Evolutionary conservation across 192 early-diverging fungal genomes (phyloP).

Genomic region (Coemansia sp.): DNA sequence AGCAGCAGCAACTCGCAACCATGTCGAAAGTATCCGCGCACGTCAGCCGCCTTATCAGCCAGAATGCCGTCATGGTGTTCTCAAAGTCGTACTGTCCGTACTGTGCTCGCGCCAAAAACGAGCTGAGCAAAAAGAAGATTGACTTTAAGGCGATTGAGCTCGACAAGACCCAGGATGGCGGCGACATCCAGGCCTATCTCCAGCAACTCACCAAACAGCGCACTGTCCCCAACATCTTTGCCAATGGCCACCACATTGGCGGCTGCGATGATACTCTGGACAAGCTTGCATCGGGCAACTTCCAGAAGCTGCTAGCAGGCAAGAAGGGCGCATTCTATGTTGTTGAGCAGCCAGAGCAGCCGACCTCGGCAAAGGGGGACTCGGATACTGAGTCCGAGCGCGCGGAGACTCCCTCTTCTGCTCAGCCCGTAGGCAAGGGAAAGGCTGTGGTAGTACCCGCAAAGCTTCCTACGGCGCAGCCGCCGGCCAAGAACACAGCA

Average conservation of each 20-base stretch:
- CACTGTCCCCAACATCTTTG: constrained; percentile 77
- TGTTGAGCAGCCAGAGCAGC: constrained; percentile 3
- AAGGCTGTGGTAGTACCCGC: not conserved
- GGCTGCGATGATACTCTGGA: constrained; percentile 58
- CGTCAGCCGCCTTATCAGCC: constrained; percentile 31
- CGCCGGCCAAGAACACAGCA: not conserved
- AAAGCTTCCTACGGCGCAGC: not conserved
- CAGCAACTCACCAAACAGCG: constrained; percentile 57
- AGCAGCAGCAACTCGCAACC: constrained; percentile 6
- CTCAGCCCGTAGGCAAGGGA: not conserved
- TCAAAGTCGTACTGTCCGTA: constrained; percentile 76
- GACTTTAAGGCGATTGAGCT: constrained; percentile 56
- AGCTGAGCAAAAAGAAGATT: constrained; percentile 37
- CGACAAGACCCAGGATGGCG: constrained; percentile 51
- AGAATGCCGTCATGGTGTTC: constrained; percentile 61
- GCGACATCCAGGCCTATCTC: constrained; percentile 63
- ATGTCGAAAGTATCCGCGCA: constrained; percentile 31
- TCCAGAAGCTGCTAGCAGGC: constrained; percentile 51
- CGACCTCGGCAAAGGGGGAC: not conserved
- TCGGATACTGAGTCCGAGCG: not conserved
- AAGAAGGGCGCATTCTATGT: constrained; percentile 3
- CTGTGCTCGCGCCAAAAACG: constrained; percentile 56
- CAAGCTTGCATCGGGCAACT: constrained; percentile 47
- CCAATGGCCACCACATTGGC: constrained; percentile 63
- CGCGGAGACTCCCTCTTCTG: not conserved